phyloP scores from a whole-genome alignment of 2,329 filamentous ascomycete species.

The Cryphonectria nitschkei region DNA sequence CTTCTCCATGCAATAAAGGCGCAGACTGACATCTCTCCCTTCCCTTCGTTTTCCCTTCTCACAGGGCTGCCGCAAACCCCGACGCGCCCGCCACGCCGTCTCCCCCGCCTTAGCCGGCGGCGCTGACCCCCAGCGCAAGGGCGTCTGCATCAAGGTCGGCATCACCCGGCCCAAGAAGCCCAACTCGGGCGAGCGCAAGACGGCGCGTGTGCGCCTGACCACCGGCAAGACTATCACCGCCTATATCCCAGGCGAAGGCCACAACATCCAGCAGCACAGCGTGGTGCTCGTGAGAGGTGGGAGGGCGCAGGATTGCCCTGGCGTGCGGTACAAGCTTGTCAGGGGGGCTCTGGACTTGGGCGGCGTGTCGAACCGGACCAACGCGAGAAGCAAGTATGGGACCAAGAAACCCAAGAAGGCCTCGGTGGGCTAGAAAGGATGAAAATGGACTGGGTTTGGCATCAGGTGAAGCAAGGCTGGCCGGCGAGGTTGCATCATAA shows the following conservation, averaged over 20 bases:
- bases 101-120: constrained; percentile 79
- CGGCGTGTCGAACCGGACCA: constrained; percentile 83
- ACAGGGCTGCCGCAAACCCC: constrained; percentile 74
- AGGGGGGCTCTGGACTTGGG: constrained; percentile 93
- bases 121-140: constrained; percentile 82
- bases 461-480: background rate
- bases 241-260: constrained; percentile 96
- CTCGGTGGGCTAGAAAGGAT: constrained; percentile 47
- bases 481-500: background rate
- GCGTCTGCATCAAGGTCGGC: constrained; percentile 92
- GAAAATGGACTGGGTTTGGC: constrained; percentile 5
- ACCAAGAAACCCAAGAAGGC: constrained; percentile 97
- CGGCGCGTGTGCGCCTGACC: constrained; percentile 85
- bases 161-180: constrained; percentile 97
- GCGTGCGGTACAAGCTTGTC: constrained; percentile 94
- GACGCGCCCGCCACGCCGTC: constrained; percentile 81
- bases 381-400: constrained; percentile 92
- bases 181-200: constrained; percentile 96
- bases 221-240: constrained; percentile 86
- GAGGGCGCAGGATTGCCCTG: constrained; percentile 93
- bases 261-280: constrained; percentile 98
- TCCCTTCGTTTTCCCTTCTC: constrained; percentile 29
- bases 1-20: background rate
- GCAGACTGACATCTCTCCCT: background rate
- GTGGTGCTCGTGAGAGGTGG: constrained; percentile 96